Evolutionary conservation across 179 eudicot species (phyloP).

Genomic region (Vitellaria paradoxa): DNA sequence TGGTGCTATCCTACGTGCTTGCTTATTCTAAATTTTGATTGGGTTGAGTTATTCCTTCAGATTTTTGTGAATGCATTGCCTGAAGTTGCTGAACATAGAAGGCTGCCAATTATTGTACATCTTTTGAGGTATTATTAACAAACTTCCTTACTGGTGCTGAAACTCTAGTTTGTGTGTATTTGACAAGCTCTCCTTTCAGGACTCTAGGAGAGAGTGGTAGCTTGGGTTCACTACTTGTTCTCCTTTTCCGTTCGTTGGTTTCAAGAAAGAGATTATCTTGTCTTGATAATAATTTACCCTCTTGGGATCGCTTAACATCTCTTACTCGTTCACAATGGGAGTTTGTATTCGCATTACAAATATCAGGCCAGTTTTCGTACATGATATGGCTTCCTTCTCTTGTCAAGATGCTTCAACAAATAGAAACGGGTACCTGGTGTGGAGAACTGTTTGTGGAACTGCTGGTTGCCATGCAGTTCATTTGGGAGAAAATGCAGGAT

Average conservation of each 20-base stretch:
- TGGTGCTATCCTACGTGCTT: background rate
- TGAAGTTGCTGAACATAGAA: constrained; percentile 67
- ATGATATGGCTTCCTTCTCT: constrained; percentile 89
- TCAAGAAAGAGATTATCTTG: constrained; percentile 35
- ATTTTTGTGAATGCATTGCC: constrained; percentile 70
- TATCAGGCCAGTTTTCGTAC: constrained; percentile 75
- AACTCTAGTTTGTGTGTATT: constrained; percentile 5
- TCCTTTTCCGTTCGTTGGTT: constrained; percentile 75
- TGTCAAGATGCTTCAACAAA: constrained; percentile 51
- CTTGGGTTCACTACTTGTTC: constrained; percentile 69
- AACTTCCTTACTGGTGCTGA: background rate
- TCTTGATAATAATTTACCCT: constrained; percentile 21
- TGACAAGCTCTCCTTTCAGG: constrained; percentile 38
- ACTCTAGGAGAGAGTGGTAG: constrained; percentile 72
- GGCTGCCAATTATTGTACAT: constrained; percentile 60
- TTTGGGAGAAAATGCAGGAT: constrained; percentile 66
- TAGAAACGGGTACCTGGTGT: constrained; percentile 33
- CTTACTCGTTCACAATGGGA: constrained; percentile 63
- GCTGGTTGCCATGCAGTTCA: constrained; percentile 58
- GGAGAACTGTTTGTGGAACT: constrained; percentile 38
- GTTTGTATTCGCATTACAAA: constrained; percentile 56
- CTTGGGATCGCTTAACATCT: constrained; percentile 34
- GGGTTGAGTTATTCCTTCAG: constrained; percentile 27
- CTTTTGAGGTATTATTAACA: constrained; percentile 50
- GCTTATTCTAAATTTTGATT: constrained; percentile 11